A percentile compares a stretch with the other conserved stretches of the same genome.
Evolutionary conservation across 140 eudicot species (phyloP).

Genomic region (Senecio squalidus): DNA sequence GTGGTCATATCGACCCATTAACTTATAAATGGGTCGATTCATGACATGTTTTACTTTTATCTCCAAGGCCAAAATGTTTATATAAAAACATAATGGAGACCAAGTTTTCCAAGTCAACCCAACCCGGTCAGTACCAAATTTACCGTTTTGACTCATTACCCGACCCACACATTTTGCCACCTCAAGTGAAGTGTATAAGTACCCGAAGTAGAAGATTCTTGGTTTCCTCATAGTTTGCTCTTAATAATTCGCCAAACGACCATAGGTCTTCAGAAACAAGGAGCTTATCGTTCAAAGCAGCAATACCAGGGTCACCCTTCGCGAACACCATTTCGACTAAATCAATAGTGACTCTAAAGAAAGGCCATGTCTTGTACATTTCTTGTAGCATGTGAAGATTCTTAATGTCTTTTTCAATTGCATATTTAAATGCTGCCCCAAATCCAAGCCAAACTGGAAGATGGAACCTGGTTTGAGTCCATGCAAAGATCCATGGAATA

Average conservation of each 20-base stretch:
- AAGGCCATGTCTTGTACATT: constrained; percentile 97
- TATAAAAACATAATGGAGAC: too few relatives aligned
- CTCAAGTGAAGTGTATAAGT: too few relatives aligned
- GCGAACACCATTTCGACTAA: constrained; percentile 98
- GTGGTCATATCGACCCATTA: not conserved
- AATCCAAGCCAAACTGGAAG: constrained; percentile 99
- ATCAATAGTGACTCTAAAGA: constrained; percentile 97
- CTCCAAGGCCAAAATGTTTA: too few relatives aligned
- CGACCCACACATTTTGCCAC: too few relatives aligned
- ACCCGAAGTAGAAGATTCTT: constrained; percentile 81
- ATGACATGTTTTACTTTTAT: not conserved
- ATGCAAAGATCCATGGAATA: constrained; percentile 99
- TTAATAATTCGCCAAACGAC: constrained; percentile 73
- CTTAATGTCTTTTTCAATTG: constrained; percentile 56
- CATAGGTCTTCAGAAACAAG: constrained; percentile 88
- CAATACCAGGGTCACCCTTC: constrained; percentile 95
- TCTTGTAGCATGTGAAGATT: constrained; percentile 82
- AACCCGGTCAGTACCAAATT: too few relatives aligned
- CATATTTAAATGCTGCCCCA: constrained; percentile 86
- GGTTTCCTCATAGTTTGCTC: constrained; percentile 80
- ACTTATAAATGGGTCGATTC: not conserved
- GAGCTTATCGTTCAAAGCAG: constrained; percentile 87
- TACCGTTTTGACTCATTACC: too few relatives aligned
- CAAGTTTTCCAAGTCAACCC: too few relatives aligned
- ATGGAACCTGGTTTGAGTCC: constrained; percentile 98